Conservation (phyloP, 371 early-diverging fungal species). For the Mortierella sp. region DNA sequence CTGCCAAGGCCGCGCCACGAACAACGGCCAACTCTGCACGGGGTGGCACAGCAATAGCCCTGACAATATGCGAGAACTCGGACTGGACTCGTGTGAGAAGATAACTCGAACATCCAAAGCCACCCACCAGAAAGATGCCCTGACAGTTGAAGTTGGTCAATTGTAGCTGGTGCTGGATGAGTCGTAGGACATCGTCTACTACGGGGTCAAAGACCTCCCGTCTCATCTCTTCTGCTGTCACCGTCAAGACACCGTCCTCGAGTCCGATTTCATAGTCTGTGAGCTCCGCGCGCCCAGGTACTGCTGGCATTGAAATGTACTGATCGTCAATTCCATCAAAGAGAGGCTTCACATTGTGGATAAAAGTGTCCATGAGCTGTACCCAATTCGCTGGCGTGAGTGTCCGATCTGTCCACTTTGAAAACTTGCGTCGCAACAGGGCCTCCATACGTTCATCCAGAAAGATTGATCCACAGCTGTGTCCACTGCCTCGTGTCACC, state of each 20-base stretch:
- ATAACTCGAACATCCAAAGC: slow-evolving; percentile 50
- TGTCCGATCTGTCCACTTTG: slow-evolving; percentile 23
- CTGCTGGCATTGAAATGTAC: slow-evolving; percentile 36
- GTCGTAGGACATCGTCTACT: slow-evolving; percentile 40
- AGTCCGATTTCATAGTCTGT: slow-evolving; percentile 57
- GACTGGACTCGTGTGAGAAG: slow-evolving; percentile 35
- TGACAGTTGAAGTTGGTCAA: slow-evolving; percentile 30
- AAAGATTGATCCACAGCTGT: slow-evolving; percentile 50
- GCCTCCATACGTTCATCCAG: slow-evolving; percentile 47
- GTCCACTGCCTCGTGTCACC: slow-evolving; percentile 51
- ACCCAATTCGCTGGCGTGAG: slow-evolving; percentile 33
- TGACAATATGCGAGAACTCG: slow-evolving; percentile 33
- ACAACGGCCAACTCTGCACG: slow-evolving; percentile 53
- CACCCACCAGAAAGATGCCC: slow-evolving; percentile 52
- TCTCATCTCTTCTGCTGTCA: slow-evolving; percentile 48
- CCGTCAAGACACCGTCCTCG: slow-evolving; percentile 49
- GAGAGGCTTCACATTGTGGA: slow-evolving; percentile 53
- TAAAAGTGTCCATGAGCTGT: slow-evolving; percentile 54
- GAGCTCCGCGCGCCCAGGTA: slow-evolving; percentile 57
- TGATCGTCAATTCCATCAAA: slow-evolving; percentile 38
- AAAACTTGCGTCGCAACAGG: slow-evolving; percentile 22
- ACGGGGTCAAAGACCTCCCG: slow-evolving; percentile 56
- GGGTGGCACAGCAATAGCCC: slow-evolving; percentile 48
- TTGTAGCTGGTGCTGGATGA: slow-evolving; percentile 47
- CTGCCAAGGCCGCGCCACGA: slow-evolving; percentile 45